These are phyloP conservation scores for Penicillium lividum DNA, from an alignment of 495 filamentous ascomycete genomes.

Conservation along the genomic window DNA sequence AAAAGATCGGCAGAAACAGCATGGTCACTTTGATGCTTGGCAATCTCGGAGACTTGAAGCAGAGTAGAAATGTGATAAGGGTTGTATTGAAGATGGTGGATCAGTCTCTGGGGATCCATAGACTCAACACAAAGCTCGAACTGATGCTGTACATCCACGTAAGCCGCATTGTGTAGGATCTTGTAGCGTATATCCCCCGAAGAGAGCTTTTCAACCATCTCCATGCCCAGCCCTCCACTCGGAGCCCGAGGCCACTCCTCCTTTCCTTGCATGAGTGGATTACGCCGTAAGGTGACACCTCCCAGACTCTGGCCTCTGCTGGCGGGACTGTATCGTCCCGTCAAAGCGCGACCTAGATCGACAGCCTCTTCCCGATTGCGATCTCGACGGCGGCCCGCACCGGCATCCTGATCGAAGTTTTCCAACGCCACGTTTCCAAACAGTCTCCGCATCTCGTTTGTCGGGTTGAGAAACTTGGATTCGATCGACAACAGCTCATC, in stretches of 20 bases:
- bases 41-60: slow-evolving; percentile 88
- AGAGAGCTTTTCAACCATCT: slow-evolving; percentile 58
- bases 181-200: slow-evolving; percentile 56
- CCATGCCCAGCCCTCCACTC: slow-evolving; percentile 84
- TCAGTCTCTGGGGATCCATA: slow-evolving; percentile 73
- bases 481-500: slow-evolving; percentile 71
- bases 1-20: slow-evolving; percentile 83
- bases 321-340: slow-evolving; percentile 58
- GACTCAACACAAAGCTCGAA: slow-evolving; percentile 80
- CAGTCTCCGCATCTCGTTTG: slow-evolving; percentile 89
- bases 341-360: slow-evolving; percentile 71
- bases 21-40: slow-evolving; percentile 84
- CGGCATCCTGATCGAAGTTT: slow-evolving; percentile 54
- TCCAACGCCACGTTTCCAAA: slow-evolving; percentile 83
- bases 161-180: slow-evolving; percentile 73
- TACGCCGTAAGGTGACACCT: slow-evolving; percentile 69
- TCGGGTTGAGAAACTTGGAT: slow-evolving; percentile 75
- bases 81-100: slow-evolving; percentile 65
- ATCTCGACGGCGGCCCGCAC: slow-evolving; percentile 53
- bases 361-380: slow-evolving; percentile 53
- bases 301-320: slow-evolving; percentile 62
- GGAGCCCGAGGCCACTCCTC: slow-evolving; percentile 85
- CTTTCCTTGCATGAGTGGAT: slow-evolving; percentile 85
- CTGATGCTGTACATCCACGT: slow-evolving; percentile 71
- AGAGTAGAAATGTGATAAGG: slow-evolving; percentile 93